Base-by-base conservation (phyloP, 345 rosid genomes). In the Melaleuca alternifolia region DNA sequence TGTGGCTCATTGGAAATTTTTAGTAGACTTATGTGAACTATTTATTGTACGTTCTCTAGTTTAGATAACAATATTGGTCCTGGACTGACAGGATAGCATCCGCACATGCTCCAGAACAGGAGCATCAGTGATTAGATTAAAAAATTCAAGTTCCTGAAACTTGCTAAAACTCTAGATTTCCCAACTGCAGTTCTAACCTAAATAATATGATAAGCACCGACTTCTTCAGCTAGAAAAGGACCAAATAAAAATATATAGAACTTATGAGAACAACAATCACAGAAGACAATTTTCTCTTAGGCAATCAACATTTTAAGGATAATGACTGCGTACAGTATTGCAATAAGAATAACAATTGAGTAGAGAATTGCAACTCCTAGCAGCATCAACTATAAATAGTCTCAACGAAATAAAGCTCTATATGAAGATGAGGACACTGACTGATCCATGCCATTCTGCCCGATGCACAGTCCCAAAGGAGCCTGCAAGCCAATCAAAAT, bases 361-460 rank as follows among this genome's bases (percentile, higher is more conserved):
- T 54, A 50, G 10, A 62, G 59, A 10, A 41, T 26, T 85, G 50
- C 53, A 30, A 30, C 79, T 24, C 46, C 44, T 51, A 88, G 75
- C 52, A 85, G 65, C 76, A 86, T 76, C 75, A 65, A 23, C 57
- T 48, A 33, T 62, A 50, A 44, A 79, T 21, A 61, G 44, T 21
- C 46, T 23, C 5, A 24, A 77, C 50, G 33, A 15, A 76, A 85
- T 81, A 11, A 77, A 33, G 76, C 56, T 24, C 53, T 41, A 57
- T n/a, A 52, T 86, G 37, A 75, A 61, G 84, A 18, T 57, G 37
- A 51, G 86, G 56, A 86, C 86, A 93, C 98, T 88, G 84, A 97
- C 99, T 87, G 98, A 96, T 89, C 99, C 99, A 93, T 96, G 95
- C 98, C 99, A 97, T 91, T 97, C 99, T 90, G 99, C 99, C 54